Conservation (phyloP, 768 basidiomycete genomes). For the Austroboletus eburneus region DNA sequence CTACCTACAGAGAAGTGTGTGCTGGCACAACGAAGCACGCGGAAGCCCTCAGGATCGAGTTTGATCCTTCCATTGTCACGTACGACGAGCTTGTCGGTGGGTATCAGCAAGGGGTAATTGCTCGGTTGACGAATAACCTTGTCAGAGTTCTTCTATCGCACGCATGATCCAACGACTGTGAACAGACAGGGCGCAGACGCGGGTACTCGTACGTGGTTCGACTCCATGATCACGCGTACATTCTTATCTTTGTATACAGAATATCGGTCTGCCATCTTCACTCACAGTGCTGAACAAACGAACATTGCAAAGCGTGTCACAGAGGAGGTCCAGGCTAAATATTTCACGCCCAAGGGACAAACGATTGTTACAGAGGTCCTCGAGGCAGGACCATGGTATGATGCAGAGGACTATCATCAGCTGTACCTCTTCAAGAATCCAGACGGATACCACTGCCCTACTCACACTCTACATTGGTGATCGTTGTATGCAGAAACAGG, state of each 20-base stretch:
- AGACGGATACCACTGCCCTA: conserved; percentile 86
- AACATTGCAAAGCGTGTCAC: conserved; percentile 73
- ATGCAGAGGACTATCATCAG: conserved; percentile 83
- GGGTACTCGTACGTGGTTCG: conserved; percentile 53
- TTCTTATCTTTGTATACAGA: conserved; percentile 41
- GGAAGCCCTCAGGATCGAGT: conserved; percentile 83
- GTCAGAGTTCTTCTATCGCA: conserved; percentile 89
- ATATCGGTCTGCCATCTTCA: conserved; percentile 93
- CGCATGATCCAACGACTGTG: conserved; percentile 85
- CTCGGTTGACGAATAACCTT: not conserved
- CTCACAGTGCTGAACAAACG: conserved; percentile 66
- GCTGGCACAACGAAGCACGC: conserved; percentile 81
- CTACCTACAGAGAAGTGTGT: conserved; percentile 75
- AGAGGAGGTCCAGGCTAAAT: conserved; percentile 75
- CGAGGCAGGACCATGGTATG: conserved; percentile 71
- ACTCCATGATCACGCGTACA: not conserved
- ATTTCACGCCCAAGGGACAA: conserved; percentile 68
- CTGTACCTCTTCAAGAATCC: conserved; percentile 79
- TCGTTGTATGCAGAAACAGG: not conserved
- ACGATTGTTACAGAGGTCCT: conserved; percentile 78
- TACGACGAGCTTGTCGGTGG: conserved; percentile 85
- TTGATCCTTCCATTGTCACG: conserved; percentile 69
- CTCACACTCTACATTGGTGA: conserved; percentile 76
- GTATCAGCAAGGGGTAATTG: conserved; percentile 25
- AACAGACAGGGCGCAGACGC: conserved; percentile 60